Percentiles rank a stretch among this genome's conserved stretches.
phyloP scores from a whole-genome alignment of 2,329 filamentous ascomycete genomes.

The Monosporascus sp. region DNA sequence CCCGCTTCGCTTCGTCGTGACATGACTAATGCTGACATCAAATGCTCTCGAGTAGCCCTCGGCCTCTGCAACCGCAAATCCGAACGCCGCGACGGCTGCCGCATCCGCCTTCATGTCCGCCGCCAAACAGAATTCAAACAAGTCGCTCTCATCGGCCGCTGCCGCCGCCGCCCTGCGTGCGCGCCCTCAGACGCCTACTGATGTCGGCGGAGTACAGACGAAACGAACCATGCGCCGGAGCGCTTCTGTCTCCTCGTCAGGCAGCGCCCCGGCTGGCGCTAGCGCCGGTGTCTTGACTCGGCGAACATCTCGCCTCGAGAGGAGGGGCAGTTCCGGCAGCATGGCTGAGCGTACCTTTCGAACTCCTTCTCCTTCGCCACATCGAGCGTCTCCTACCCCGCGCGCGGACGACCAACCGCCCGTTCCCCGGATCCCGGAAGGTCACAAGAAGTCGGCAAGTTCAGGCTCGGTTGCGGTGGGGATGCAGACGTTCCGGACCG shows the following conservation, averaged over 20 bases:
- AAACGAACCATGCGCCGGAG: slow-evolving; percentile 75
- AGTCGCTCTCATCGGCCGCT: slow-evolving; percentile 73
- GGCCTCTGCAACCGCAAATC: slow-evolving; percentile 58
- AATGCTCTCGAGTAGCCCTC: slow-evolving; percentile 45
- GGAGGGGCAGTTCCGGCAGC: slow-evolving; percentile 67
- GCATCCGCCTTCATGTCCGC: slow-evolving; percentile 69
- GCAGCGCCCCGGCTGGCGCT: slow-evolving; percentile 30
- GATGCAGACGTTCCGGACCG: slow-evolving; percentile 46
- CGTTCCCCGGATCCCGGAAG: slow-evolving; percentile 64
- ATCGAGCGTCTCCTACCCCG: slow-evolving; percentile 35
- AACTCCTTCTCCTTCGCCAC: slow-evolving; percentile 66
- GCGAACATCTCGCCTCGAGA: slow-evolving; percentile 46
- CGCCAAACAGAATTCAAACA: slow-evolving; percentile 53
- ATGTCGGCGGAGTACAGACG: slow-evolving; percentile 77
- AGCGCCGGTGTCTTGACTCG: slow-evolving; percentile 33
- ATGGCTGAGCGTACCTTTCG: slow-evolving; percentile 90
- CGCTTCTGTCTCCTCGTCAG: slow-evolving; percentile 64
- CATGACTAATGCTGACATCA: slow-evolving; percentile 8
- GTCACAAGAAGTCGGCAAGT: slow-evolving; percentile 29
- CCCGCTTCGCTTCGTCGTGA: slow-evolving; percentile 1
- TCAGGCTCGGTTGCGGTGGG: slow-evolving; percentile 37
- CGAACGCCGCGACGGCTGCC: slow-evolving; percentile 74
- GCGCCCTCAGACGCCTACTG: slow-evolving; percentile 70
- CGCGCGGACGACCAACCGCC: slow-evolving; percentile 55
- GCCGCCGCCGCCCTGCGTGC: slow-evolving; percentile 80